Evolutionary conservation across 148 eudicot genomes (phyloP), one percentile per base, ranked within the genome.

Genomic region (Vaccinium macrocarpon): DNA sequence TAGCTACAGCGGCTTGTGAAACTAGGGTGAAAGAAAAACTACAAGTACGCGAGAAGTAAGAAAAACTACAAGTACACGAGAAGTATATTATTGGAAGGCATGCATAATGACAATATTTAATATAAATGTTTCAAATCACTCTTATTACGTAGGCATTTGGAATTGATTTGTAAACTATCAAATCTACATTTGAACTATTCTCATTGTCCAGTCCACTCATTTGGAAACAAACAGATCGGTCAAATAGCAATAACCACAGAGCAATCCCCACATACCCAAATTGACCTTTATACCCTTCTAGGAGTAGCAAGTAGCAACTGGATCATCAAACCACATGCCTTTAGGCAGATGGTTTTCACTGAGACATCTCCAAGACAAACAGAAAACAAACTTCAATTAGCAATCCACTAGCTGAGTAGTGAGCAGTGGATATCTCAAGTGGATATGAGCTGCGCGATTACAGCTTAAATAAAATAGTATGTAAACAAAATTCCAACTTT

Each of bases 291-390:
- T 25, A 14, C 16, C 29, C 38, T 25, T 68, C 68, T 42, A 82
- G 78, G 13, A 82, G 78, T 46, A 29, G 50, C 62, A 71, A 82
- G 78, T 46, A 29, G 50, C 62, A 71, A 27, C 57, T 10, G 64
- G 19, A 53, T 25, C 77, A 52, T 52, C 27, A 71, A 50, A 27
- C 38, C 10, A 1, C 51, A 51, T 8, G 49, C 84, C 84, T 70
- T 71, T 18, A 29, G 11, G 8, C 48, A 19, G 46, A 51, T 82
- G 59, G 51, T 35, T 27, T 21, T 50, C 84, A 51, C 16, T 62
- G 23, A 62, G n/a, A 27, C 55, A 19, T 51, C 50, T 72, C 73
- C 16, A 72, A 32, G 59, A 29, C 49, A 70, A 23, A 27, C 9
- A 2, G 23, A 15, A 62, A 49, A 19, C 27, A 50, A 51, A 52